These are phyloP conservation scores for Phytophthora palmivora DNA, from an alignment of 352 stramenopile species.

Conservation along the genomic window DNA sequence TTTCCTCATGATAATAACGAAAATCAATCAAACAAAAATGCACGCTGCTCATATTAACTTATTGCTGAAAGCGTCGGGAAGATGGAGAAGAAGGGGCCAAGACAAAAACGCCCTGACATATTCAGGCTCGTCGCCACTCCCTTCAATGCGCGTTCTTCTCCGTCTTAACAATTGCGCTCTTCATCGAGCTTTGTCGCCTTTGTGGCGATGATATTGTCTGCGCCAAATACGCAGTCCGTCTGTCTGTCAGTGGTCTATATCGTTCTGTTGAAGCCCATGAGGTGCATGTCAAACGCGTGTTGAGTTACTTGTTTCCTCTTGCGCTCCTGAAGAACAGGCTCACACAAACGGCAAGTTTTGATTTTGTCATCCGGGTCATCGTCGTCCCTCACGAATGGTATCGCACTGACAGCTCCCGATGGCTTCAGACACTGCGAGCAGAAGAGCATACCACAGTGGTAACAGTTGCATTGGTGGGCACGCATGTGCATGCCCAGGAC, in stretches of 20 bases:
- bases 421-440: constrained; percentile 72
- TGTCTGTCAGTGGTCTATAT: constrained; percentile 26
- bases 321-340: constrained; percentile 64
- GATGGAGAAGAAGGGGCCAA: constrained; percentile 28
- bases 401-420: constrained; percentile 48
- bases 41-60: constrained; percentile 47
- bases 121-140: constrained; percentile 26
- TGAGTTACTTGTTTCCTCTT: constrained; percentile 60
- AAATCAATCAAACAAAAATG: constrained; percentile 27
- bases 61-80: constrained; percentile 30
- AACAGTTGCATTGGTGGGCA: constrained; percentile 77
- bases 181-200: constrained; percentile 31
- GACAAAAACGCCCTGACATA: constrained; percentile 26
- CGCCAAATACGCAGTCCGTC: constrained; percentile 31
- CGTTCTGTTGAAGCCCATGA: constrained; percentile 52
- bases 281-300: constrained; percentile 63
- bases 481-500: constrained; percentile 52
- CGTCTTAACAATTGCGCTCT: constrained; percentile 33
- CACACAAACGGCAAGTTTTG: constrained; percentile 73
- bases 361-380: constrained; percentile 58
- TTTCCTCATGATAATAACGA: constrained; percentile 1
- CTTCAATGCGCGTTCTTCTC: constrained; percentile 31
- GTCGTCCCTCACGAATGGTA: constrained; percentile 65
- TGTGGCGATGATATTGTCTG: constrained; percentile 29
- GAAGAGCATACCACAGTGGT: constrained; percentile 84